Evolutionary conservation across 345 rosid species (phyloP).

Genomic region (Gossypium herbaceum): DNA sequence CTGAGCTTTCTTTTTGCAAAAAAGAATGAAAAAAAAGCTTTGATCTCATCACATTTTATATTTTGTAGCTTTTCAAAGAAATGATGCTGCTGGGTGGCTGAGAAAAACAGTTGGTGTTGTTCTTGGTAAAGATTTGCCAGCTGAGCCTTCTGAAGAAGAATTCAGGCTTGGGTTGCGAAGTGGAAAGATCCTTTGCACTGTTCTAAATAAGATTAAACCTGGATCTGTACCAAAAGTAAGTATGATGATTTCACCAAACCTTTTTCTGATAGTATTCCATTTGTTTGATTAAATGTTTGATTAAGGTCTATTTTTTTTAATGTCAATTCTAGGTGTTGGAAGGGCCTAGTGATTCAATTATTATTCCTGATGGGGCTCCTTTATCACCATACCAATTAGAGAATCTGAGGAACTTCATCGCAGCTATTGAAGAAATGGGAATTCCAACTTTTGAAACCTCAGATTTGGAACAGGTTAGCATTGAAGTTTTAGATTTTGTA

Average conservation of each 20-base stretch:
- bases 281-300: background rate
- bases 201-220: slow-evolving; percentile 75
- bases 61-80: slow-evolving; percentile 60
- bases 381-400: slow-evolving; percentile 86
- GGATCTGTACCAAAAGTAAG: slow-evolving; percentile 84
- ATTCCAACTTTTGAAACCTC: slow-evolving; percentile 87
- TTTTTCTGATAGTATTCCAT: background rate
- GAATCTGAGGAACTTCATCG: slow-evolving; percentile 82
- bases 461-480: slow-evolving; percentile 73
- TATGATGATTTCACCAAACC: slow-evolving; percentile 8
- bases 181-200: slow-evolving; percentile 84
- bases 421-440: slow-evolving; percentile 67
- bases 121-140: slow-evolving; percentile 77
- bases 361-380: slow-evolving; percentile 79
- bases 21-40: background rate
- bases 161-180: slow-evolving; percentile 88
- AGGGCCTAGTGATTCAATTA: slow-evolving; percentile 61
- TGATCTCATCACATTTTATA: background rate
- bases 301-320: background rate
- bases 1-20: background rate
- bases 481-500: background rate
- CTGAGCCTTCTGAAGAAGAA: slow-evolving; percentile 86
- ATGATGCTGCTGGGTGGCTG: slow-evolving; percentile 89
- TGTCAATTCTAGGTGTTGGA: slow-evolving; percentile 59
- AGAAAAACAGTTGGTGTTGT: slow-evolving; percentile 69